Base-by-base conservation (phyloP, 139 green algal genomes). In the Tetraselmis striata region DNA sequence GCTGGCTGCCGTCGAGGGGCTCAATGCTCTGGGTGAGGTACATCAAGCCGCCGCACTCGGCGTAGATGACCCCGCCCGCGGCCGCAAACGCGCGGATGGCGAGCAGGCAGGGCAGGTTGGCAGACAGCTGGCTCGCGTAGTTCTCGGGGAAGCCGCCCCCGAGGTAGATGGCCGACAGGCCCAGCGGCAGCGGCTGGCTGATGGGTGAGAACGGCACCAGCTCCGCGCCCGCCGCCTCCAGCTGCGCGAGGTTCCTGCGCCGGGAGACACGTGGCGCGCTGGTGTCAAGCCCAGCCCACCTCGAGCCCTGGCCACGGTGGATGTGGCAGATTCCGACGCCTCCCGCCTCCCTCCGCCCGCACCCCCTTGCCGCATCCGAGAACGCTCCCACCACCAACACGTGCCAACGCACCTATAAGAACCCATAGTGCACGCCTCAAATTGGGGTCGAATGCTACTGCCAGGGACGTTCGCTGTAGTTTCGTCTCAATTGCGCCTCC, bases 121-220 rank as follows among this genome's bases (percentile, higher is more conserved):
- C 80, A 0, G 93, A 81, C 32, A 98, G 92, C 80, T 86, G 76
- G n/a, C 77, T 74, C 0, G 91, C 90, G 45, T 95, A 93, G 75
- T 82, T 67, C 84, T 97, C 92, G 1, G 94, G 92, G 88, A 94
- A 93, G 59, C 90, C 94, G 29, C 94, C 95, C 0, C 94, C 94
- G 29, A 98, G 84, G 83, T 98, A 97, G 27, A 98, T 31, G 2
- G 87, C 96, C 1, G 90, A 82, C 25, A 97, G 67, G 22, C 90
- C 89, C 1, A 75, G 31, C 0, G 95, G 95, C 45, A 98, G 87
- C 0, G 83, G n/a, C 75, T 97, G 94, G n/a, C 86, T 76, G 5
- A 98, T 75, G 0, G 95, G 95, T 23, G 95, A 98, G 77, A 98
- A 98, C 78, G 84, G 90, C 2, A 98, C 92, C 23, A 98, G 83